phyloP scores from a whole-genome alignment of 176 grass and related monocot genomes.

The Oryza glumipatula region DNA sequence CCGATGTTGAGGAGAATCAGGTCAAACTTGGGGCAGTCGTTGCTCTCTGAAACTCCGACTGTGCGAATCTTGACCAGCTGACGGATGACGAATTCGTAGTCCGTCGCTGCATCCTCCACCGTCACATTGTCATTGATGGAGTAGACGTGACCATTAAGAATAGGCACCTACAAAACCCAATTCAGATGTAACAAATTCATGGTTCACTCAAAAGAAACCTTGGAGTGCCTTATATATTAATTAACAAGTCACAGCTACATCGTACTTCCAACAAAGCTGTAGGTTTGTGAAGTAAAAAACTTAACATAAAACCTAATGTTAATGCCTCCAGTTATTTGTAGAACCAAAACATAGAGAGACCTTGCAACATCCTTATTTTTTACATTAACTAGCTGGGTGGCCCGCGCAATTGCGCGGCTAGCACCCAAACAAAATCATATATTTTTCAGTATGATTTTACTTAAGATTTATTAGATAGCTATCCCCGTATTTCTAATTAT shows the following conservation, averaged over 20 bases:
- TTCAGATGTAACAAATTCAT: constrained; percentile 14
- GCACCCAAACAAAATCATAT: no score
- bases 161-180: constrained; percentile 53
- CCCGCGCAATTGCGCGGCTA: no score
- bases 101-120: constrained; percentile 63
- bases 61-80: constrained; percentile 62
- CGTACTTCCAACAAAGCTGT: not conserved
- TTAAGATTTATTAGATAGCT: no score
- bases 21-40: constrained; percentile 79
- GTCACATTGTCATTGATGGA: constrained; percentile 64
- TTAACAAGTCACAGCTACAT: constrained; percentile 6
- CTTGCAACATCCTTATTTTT: not conserved
- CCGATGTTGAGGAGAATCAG: constrained; percentile 57
- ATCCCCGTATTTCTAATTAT: no score
- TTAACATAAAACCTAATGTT: constrained; percentile 19
- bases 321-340: not conserved
- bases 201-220: constrained; percentile 20
- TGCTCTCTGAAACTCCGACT: constrained; percentile 46
- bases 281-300: constrained; percentile 3
- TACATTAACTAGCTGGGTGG: no score
- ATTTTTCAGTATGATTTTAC: no score
- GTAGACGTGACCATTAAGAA: constrained; percentile 64
- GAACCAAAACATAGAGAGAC: not conserved
- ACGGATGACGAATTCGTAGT: constrained; percentile 62
- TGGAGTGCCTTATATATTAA: not conserved